phyloP scores from a whole-genome alignment of 192 early-diverging fungal species.

The Obelidium mucronatum region DNA sequence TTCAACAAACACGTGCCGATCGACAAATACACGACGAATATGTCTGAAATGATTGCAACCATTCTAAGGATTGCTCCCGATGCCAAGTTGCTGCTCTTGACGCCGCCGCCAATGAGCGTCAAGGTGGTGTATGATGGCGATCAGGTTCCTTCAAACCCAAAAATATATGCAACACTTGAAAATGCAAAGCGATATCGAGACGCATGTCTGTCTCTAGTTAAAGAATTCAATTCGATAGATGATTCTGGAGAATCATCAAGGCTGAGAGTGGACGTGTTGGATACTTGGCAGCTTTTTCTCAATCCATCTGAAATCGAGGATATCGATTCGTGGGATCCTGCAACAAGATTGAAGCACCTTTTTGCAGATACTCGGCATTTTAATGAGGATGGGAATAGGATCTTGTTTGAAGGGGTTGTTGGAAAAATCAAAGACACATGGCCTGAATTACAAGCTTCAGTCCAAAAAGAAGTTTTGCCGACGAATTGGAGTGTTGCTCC shows the following conservation, averaged over 20 bases:
- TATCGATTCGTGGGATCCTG: neutral
- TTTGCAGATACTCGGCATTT: constrained; percentile 3
- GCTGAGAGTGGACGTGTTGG: constrained; percentile 27
- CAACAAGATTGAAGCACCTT: neutral
- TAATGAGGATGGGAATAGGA: neutral
- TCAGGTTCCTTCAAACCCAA: neutral
- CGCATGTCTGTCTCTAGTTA: constrained; percentile 32
- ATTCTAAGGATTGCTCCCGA: constrained; percentile 65
- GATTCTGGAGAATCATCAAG: too few relatives aligned
- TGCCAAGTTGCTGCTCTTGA: constrained; percentile 70
- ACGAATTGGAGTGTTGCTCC: neutral
- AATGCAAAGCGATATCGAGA: constrained; percentile 24
- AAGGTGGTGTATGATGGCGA: constrained; percentile 29
- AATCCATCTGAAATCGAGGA: constrained; percentile 7
- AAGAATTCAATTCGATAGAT: neutral
- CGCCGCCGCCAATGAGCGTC: constrained; percentile 72
- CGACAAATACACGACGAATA: constrained; percentile 58
- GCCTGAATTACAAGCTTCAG: neutral
- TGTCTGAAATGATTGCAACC: constrained; percentile 61
- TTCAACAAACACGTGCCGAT: constrained; percentile 65
- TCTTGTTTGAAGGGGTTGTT: constrained; percentile 7
- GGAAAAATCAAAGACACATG: neutral
- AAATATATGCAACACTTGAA: neutral
- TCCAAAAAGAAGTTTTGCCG: neutral
- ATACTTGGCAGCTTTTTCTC: constrained; percentile 37